Conservation (phyloP, 2,329 filamentous ascomycete species). For the Colletotrichum destructivum region DNA sequence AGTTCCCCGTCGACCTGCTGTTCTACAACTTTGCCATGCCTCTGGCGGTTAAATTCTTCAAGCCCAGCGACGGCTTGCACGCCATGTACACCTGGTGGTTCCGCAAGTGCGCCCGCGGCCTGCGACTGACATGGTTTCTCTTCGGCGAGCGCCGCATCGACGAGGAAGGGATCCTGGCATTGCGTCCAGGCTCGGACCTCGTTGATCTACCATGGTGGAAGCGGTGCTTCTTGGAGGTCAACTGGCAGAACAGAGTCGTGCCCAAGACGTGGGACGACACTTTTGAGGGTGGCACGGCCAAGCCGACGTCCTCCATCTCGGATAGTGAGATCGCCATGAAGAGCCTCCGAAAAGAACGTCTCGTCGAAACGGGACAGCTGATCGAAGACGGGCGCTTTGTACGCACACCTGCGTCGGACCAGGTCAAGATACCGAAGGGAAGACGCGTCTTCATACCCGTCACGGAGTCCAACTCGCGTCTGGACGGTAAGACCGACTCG, state of each 20-base stretch:
- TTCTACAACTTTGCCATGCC: constrained; percentile 99
- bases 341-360: constrained; percentile 58
- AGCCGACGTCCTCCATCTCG: constrained; percentile 56
- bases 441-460: constrained; percentile 85
- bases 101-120: constrained; percentile 81
- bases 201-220: constrained; percentile 56
- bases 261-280: constrained; percentile 72
- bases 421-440: constrained; percentile 93
- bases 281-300: constrained; percentile 64
- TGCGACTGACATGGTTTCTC: constrained; percentile 92
- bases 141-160: constrained; percentile 87
- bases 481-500: constrained; percentile 75
- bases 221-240: constrained; percentile 63
- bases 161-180: constrained; percentile 81
- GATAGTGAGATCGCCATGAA: constrained; percentile 54
- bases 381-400: constrained; percentile 85
- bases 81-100: constrained; percentile 98
- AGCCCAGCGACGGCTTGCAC: constrained; percentile 87
- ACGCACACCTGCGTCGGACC: constrained; percentile 93
- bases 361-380: constrained; percentile 69
- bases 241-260: constrained; percentile 58
- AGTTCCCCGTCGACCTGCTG: constrained; percentile 93
- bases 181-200: constrained; percentile 54
- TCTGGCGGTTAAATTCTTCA: constrained; percentile 85
- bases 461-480: constrained; percentile 74